Evolutionary conservation across 805 yeast species (phyloP).

Genomic region (Phaffomyces thermotolerans): DNA sequence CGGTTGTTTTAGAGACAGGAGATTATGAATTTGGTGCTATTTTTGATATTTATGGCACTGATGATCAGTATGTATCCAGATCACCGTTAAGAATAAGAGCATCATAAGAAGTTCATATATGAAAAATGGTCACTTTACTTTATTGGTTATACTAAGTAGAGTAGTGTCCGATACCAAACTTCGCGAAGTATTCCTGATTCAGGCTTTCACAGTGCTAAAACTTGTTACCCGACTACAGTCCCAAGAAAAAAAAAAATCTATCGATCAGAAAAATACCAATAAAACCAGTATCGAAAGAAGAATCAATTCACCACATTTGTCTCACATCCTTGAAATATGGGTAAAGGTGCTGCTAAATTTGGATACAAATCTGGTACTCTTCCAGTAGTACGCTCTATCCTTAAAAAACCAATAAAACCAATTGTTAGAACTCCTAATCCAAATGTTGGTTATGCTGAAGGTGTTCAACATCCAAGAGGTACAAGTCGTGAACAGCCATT

Average conservation of each 20-base stretch:
- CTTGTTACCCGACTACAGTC: not conserved
- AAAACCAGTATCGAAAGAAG: not conserved
- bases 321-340: slow-evolving; percentile 26
- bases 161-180: not conserved
- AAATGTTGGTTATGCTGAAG: slow-evolving; percentile 65
- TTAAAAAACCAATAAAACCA: slow-evolving; percentile 49
- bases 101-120: too few species aligned
- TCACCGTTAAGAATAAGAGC: slow-evolving; percentile 30
- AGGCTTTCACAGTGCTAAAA: not conserved
- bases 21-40: slow-evolving; percentile 74
- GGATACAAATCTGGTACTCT: slow-evolving; percentile 71
- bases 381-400: slow-evolving; percentile 69
- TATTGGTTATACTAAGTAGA: not conserved
- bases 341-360: slow-evolving; percentile 38
- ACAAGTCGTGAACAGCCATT: slow-evolving; percentile 49
- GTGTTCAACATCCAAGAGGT: slow-evolving; percentile 58
- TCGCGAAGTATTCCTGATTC: not conserved
- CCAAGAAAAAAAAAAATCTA: not conserved
- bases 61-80: slow-evolving; percentile 32
- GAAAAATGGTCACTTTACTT: too few species aligned
- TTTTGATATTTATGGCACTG: slow-evolving; percentile 38
- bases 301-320: not conserved
- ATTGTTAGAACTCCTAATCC: slow-evolving; percentile 38
- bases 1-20: slow-evolving; percentile 67
- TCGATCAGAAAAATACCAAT: not conserved